Evolutionary conservation across 208 protist species (phyloP), one percentile per base, ranked within the genome.

Genomic region (Spongospora subterranea): DNA sequence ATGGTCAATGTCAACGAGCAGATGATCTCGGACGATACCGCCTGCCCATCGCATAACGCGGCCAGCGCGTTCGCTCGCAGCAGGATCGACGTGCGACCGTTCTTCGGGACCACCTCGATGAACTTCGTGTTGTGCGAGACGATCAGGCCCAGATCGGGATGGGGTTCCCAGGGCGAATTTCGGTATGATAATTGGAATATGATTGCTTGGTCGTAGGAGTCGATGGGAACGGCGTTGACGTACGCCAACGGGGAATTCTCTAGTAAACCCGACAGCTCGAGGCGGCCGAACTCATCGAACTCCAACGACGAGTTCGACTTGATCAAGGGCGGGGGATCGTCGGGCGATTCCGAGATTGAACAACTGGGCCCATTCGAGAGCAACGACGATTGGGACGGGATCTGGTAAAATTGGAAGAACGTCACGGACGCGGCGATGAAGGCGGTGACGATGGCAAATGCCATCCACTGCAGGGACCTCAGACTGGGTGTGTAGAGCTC

Each of bases 1-100:
- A 82, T n/a, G n/a, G 71, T 82, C 71, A 82, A 35, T 43, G 71
- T 82, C 71, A 82, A 35, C 13, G 35, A 43, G 71, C 71, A 82
- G 6, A n/a, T 6, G 13, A 20, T 6, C 6, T 35, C 17, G 13
- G 35, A 6, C 13, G 50, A 60, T 29, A 24, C 13, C 50, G 50
- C 6, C 24, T 24, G 50, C 6, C 24, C 13, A 6, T 29, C 6
- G n/a, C 71, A 82, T 6, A 82, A n/a, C 71, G 71, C 17, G 17
- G 71, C 6, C n/a, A 82, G n/a, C 71, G 35, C 35, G 17, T 6
- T n/a, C 35, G 71, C 17, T 35, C n/a, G 6, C 71, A 82, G 71
- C 71, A 82, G 35, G n/a, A 82, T 35, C 71, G 40, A 43, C 71
- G 71, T n/a, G 17, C 13, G 35, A 6, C 71, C 71, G n/a, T 35